phyloP scores from a whole-genome alignment of 2,329 filamentous ascomycete species.

The Penicillium sp. region DNA sequence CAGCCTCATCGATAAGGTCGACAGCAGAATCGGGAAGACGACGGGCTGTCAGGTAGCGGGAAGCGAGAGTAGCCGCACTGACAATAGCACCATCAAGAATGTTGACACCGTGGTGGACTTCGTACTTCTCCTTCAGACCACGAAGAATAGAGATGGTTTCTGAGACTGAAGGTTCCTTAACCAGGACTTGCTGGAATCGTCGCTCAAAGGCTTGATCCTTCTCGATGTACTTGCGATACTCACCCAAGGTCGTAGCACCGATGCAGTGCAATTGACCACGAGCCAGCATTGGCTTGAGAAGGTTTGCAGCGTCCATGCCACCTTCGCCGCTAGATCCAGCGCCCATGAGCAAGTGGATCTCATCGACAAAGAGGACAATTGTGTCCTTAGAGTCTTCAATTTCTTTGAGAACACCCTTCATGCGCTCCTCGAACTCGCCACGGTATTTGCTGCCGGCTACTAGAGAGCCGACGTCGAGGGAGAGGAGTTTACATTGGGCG shows the following conservation, averaged over 20 bases:
- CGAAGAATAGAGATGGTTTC: constrained; percentile 98
- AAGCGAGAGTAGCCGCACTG: constrained; percentile 83
- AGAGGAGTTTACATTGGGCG: constrained; percentile 88
- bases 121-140: constrained; percentile 96
- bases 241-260: constrained; percentile 88
- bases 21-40: constrained; percentile 95
- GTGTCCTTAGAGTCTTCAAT: constrained; percentile 93
- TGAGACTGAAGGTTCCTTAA: constrained; percentile 84
- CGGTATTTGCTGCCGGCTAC: constrained; percentile 98
- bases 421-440: constrained; percentile 97
- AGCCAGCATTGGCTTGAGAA: constrained; percentile 97
- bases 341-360: constrained; percentile 98
- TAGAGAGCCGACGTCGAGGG: constrained; percentile 89
- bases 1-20: constrained; percentile 93
- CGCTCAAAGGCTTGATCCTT: constrained; percentile 98
- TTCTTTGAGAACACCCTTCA: constrained; percentile 98
- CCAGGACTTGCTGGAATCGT: constrained; percentile 96
- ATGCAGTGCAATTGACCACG: constrained; percentile 97
- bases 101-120: constrained; percentile 96
- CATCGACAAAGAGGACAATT: constrained; percentile 97
- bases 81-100: constrained; percentile 95
- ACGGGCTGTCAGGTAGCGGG: constrained; percentile 86
- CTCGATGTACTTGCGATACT: constrained; percentile 98
- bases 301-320: constrained; percentile 97
- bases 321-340: constrained; percentile 92